These are phyloP conservation scores for Myxozyma neglecta DNA, from an alignment of 805 yeast species.

Conservation along the genomic window DNA sequence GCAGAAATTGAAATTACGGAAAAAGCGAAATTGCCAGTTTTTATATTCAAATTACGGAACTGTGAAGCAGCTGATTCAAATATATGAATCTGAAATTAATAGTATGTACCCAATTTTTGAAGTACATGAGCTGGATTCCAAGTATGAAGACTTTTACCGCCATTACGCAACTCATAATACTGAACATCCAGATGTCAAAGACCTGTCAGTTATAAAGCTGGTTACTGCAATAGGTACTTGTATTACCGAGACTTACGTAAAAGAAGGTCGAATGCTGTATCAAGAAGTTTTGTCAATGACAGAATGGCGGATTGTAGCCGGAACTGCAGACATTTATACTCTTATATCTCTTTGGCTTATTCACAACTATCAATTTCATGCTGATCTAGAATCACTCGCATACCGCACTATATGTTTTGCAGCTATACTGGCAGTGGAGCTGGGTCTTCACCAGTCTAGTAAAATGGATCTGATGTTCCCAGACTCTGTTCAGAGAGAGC, in stretches of 20 bases:
- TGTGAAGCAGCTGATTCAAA: constrained; percentile 23
- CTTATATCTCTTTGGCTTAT: constrained; percentile 28
- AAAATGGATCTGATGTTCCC: constrained; percentile 23
- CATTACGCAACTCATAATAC: background rate
- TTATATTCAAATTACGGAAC: constrained; percentile 17
- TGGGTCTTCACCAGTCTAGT: constrained; percentile 32
- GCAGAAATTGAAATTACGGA: background rate
- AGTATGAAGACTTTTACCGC: constrained; percentile 24
- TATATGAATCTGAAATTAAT: constrained; percentile 34
- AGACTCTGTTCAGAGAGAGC: constrained; percentile 25
- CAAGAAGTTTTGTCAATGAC: constrained; percentile 27
- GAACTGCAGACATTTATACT: constrained; percentile 21
- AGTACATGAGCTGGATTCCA: constrained; percentile 26
- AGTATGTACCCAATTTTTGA: constrained; percentile 36
- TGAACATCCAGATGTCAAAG: constrained; percentile 3
- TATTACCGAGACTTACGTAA: constrained; percentile 15
- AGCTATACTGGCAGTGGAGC: constrained; percentile 30
- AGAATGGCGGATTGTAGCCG: constrained; percentile 23
- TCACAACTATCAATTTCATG: constrained; percentile 36
- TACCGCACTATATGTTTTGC: constrained; percentile 34
- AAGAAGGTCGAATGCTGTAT: constrained; percentile 28
- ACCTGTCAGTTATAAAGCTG: constrained; percentile 20
- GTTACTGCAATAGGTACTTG: constrained; percentile 33
- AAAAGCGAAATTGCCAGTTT: background rate
- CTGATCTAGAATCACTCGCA: constrained; percentile 33